Base-by-base conservation (phyloP, 1,284 basidiomycete genomes). In the Cutaneotrichosporon cavernicola region DNA sequence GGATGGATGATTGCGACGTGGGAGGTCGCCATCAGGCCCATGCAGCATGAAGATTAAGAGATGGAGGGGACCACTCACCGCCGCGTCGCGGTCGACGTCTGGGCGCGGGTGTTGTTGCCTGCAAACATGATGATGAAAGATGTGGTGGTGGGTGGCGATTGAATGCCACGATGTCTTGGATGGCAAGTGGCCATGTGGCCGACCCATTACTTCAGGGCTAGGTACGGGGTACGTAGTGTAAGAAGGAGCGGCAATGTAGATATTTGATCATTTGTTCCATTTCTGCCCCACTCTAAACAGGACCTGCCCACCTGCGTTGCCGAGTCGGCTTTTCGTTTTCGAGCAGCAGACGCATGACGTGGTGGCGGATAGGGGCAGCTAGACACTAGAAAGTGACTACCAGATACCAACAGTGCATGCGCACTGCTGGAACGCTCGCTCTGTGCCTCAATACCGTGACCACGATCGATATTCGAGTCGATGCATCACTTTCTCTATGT, bases 1-100 rank as follows among this genome's bases (percentile, higher is more conserved):
- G 11, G n/a, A 2, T 52, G 38, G 22, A 40, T 32, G 47, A 34
- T 13, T 21, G 22, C 8, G 34, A 36, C 34, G 34, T 36, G 34
- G 2, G 5, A 36, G 34, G 34, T 36, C 8, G 34, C 34, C 22
- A 32, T 5, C 22, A 5, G 14, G 18, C n/a, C 21, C 14, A 14
- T 11, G n/a, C 31, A 26, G n/a, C 6, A 10, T 4, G 26, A n/a
- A 7, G 34, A 31, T 11, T 18, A 8, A 32, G 32, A 16, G 6
- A 40, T 22, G 40, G 18, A 7, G 43, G 16, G 51, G 10, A 31
- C 8, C 16, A 72, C 72, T 57, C 55, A 78, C 78, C 79, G 69
- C 34, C 77, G 61, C 4, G 75, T 72, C 2, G 79, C 79, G 7
- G 77, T 81, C 43, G 77, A 76, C 3, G 76, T 72, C 65, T 80